Base-by-base conservation (phyloP, 805 yeast genomes). In the Ogataea polymorpha region DNA sequence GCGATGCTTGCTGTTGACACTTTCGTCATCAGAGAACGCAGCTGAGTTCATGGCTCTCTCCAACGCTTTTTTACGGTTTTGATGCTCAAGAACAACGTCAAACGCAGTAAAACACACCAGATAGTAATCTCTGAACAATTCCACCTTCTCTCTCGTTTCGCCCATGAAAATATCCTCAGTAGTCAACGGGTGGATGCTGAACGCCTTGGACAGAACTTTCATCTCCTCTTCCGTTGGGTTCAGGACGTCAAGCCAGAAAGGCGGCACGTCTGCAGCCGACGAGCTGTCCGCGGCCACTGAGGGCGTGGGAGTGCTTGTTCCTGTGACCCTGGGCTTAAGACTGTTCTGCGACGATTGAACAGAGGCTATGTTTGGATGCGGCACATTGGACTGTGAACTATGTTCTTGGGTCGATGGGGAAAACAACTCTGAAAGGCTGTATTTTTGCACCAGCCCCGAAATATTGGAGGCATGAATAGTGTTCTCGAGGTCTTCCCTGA, bases 151-250 rank as follows among this genome's bases (percentile, higher is more conserved):
- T 50, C 98, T 77, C 1, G 96, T 85, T 59, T 91, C 99, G 2
- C 96, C 96, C 23, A 90, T 65, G 45, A 86, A 84, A 35, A 91
- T 90, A 65, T 91, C 99, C 59, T 91, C 99, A 0, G 97, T 86
- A 0, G 99, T 91, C 53, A 91, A 74, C 0, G 99, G 99, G 63
- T 91, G 99, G 42, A 91, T 87, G 1, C 95, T 96, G 66, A 91
- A 91, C 0, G 97, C 80, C 55, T 88, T 88, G 20, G 95, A 79
- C 11, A 91, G 54, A 0, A 84, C 93, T 55, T 91, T 89, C 95
- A 93, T 87, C 62, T 91, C 99, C 51, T 89, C 97, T 56, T 93
- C 98, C 0, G 96, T 86, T 9, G 99, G 99, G 55, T 87, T 84
- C 42, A 86, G 67, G 10, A 91, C 85, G 62, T 91, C 98, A 9